These are phyloP conservation scores for Zasmidium angulare DNA, from an alignment of 2,329 filamentous ascomycete species.

Conservation along the genomic window DNA sequence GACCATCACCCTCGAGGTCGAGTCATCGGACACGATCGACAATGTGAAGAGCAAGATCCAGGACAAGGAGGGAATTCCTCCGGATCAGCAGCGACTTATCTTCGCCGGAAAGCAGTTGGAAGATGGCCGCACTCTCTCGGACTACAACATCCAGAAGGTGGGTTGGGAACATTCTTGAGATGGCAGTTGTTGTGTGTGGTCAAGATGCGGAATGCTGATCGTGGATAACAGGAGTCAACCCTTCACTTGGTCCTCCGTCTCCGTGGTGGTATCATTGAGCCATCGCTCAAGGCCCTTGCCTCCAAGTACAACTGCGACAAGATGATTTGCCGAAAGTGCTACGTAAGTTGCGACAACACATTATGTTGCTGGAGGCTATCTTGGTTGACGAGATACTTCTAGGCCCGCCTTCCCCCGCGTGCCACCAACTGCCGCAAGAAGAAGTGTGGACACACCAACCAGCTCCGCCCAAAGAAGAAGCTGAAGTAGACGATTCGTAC, in stretches of 20 bases:
- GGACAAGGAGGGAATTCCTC: conserved; percentile 98
- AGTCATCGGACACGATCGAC: conserved; percentile 98
- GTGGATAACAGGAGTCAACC: conserved; percentile 76
- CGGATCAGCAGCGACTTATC: conserved; percentile 97
- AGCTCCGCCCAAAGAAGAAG: conserved; percentile 99
- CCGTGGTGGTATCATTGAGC: conserved; percentile 98
- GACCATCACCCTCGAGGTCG: conserved; percentile 99
- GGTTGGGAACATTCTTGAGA: conserved; percentile 34
- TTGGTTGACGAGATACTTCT: conserved; percentile 12
- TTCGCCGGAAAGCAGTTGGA: conserved; percentile 99
- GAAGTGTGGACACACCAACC: conserved; percentile 99
- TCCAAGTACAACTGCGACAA: conserved; percentile 99
- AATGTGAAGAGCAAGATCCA: conserved; percentile 99
- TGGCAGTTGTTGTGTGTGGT: not conserved
- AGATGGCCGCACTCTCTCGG: conserved; percentile 92
- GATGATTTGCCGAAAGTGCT: conserved; percentile 99
- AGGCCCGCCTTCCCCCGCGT: conserved; percentile 87
- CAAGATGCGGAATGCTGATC: conserved; percentile 17
- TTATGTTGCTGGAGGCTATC: conserved; percentile 23
- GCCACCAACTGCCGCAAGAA: conserved; percentile 99
- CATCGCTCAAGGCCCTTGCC: conserved; percentile 95
- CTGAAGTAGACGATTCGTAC: conserved; percentile 65
- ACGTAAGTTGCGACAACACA: conserved; percentile 62
- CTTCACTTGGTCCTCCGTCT: conserved; percentile 98
- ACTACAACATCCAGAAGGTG: conserved; percentile 99